Percentiles rank a stretch among this genome's conserved stretches.
These are phyloP conservation scores for Aspergillus sp. DNA, from an alignment of 2,329 filamentous ascomycete genomes.

Conservation along the genomic window DNA sequence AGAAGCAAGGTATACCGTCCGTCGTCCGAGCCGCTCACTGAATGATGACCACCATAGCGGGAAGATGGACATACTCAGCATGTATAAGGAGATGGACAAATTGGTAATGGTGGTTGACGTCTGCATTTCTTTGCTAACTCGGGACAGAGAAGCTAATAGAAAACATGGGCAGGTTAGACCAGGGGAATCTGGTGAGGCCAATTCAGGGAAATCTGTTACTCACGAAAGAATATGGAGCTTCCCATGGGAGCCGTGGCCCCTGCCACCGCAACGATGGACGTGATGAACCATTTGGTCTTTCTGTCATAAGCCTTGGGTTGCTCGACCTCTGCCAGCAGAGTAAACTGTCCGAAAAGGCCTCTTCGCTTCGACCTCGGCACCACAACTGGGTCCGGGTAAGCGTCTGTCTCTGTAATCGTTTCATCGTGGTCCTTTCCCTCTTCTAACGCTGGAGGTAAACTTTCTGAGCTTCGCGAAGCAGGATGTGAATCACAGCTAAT, in stretches of 20 bases:
- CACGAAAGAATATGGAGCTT: slow-evolving; percentile 74
- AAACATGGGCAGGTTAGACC: not conserved
- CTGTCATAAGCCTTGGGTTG: slow-evolving; percentile 64
- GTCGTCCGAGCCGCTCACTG: slow-evolving; percentile 61
- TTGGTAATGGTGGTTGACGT: slow-evolving; percentile 61
- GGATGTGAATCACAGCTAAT: not conserved
- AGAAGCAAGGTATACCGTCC: slow-evolving; percentile 69
- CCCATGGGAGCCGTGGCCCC: slow-evolving; percentile 74
- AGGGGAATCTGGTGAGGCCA: not conserved
- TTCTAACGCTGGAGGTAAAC: not conserved
- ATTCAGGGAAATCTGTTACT: slow-evolving; percentile 23
- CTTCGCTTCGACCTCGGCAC: slow-evolving; percentile 52
- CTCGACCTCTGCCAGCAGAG: slow-evolving; percentile 70
- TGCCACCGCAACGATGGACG: slow-evolving; percentile 66
- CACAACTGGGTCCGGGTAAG: slow-evolving; percentile 26
- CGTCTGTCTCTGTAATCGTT: not conserved
- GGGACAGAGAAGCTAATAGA: slow-evolving; percentile 54
- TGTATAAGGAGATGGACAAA: slow-evolving; percentile 68
- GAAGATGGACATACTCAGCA: slow-evolving; percentile 76
- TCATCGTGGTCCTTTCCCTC: not conserved
- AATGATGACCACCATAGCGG: slow-evolving; percentile 83
- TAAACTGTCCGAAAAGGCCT: slow-evolving; percentile 63
- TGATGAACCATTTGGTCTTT: slow-evolving; percentile 77
- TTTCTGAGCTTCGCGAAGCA: not conserved
- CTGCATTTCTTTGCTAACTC: slow-evolving; percentile 55